Percentiles rank a stretch among this genome's conserved stretches.
phyloP scores from a whole-genome alignment of 2,329 filamentous ascomycete species.

The Penicillium sp. region DNA sequence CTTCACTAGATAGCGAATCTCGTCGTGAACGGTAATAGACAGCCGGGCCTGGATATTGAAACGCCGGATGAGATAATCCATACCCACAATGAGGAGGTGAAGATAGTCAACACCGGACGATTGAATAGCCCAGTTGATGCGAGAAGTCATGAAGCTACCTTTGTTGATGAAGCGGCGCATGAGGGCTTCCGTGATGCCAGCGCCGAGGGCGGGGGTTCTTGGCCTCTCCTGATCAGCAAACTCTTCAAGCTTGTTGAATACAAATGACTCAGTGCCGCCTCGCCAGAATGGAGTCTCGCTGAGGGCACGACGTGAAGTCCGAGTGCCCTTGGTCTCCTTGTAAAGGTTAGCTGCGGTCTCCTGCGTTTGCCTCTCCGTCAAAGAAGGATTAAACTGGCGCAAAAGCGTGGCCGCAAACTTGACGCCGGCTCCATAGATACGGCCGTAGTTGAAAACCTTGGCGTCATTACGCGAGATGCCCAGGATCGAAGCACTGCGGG shows the following conservation, averaged over 20 bases:
- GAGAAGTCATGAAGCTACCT: slow-evolving; percentile 90
- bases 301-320: slow-evolving; percentile 75
- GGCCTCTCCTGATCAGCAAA: slow-evolving; percentile 95
- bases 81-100: slow-evolving; percentile 87
- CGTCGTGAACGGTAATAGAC: slow-evolving; percentile 94
- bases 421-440: slow-evolving; percentile 96
- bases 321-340: slow-evolving; percentile 85
- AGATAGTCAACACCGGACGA: slow-evolving; percentile 97
- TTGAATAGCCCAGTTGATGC: slow-evolving; percentile 99
- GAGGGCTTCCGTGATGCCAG: slow-evolving; percentile 93
- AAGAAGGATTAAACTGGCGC: slow-evolving; percentile 86
- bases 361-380: slow-evolving; percentile 79
- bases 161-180: slow-evolving; percentile 87
- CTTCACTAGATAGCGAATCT: slow-evolving; percentile 91
- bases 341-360: slow-evolving; percentile 82
- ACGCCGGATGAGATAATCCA: slow-evolving; percentile 89
- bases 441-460: slow-evolving; percentile 98
- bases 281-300: slow-evolving; percentile 86
- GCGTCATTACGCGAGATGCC: slow-evolving; percentile 94
- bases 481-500: slow-evolving; percentile 86
- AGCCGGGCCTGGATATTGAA: slow-evolving; percentile 86
- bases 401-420: slow-evolving; percentile 91
- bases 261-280: slow-evolving; percentile 94
- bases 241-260: slow-evolving; percentile 97
- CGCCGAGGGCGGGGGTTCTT: slow-evolving; percentile 87